Base-by-base conservation (phyloP, 148 eudicot species). In the Nepenthes mirabilis region DNA sequence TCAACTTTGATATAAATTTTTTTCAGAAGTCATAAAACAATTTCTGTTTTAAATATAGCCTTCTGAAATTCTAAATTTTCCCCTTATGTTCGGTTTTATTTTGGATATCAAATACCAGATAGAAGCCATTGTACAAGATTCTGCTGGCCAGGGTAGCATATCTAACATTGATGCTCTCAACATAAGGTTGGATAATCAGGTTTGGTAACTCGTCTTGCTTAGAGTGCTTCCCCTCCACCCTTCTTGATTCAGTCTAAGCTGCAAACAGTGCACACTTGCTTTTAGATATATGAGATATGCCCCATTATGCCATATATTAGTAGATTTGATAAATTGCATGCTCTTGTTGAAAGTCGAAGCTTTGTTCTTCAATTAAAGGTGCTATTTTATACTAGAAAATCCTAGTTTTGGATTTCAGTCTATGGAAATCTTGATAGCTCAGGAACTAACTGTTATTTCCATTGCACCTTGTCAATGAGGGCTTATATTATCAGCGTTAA, bases 81-180 rank as follows among this genome's bases (percentile, higher is more conserved):
- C 1, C 10, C 37, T 34, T 48, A 14, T 65, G 36, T 68, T 63
- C 43, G 43, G 56, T 62, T 75, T 51, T 14, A 35, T 63, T 57
- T 55, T 66, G 55, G 55, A 13, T 72, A 61, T 69, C 45, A 37
- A 72, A 52, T 72, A 57, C 54, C 79, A 93, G 99, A 83, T 89
- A 65, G 99, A 93, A 76, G 89, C 91, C 45, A 83, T 93, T 58
- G 72, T 72, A 6, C 89, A 86, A 68, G 99, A 93, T 66, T 71
- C 70, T 59, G 63, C 78, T 55, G 91, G 81, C 49, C 77, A 73
- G 60, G 99, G 97, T 60, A 66, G 75, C 78, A 86, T 93, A 65
- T 72, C 76, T 60, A 82, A 74, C 61, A 79, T 83, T 59, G 82
- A 72, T 50, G 96, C 97, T 56, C 87, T 93, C 58, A 72, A 86